Evolutionary conservation across 2,329 filamentous ascomycete species (phyloP), one percentile per base, ranked within the genome.

Genomic region (Albifimbria verrucaria): DNA sequence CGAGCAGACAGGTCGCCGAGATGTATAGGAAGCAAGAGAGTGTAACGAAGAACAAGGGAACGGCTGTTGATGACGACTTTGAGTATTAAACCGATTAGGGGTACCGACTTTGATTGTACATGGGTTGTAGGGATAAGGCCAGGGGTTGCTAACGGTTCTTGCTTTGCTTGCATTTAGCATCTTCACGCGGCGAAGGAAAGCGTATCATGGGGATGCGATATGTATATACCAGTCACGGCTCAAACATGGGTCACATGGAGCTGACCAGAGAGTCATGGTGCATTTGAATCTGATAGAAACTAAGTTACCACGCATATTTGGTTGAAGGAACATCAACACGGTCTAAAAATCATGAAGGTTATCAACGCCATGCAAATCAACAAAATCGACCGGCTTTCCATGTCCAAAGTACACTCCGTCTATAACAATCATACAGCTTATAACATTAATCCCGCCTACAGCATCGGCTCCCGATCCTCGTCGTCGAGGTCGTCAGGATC

Each of bases 21-120:
- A 96, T 99, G 93, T 99, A 97, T 74, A 81, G 87, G 60, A 92
- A 90, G 74, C 94, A 99, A 76, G 93, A 97, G 77, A 90, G 88
- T 61, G 90, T 96, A 49, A 76, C 83, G 12, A 95, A 94, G 78
- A 91, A 77, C 53, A 96, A 96, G 76, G 89, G 88, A 0, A 90
- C 90, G 4, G 80, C 87, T 47, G 92, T 92, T 52, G 94, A 99
- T 77, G 93, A 97, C 74, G 92, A 97, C 70, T 99, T 97, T 73
- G 94, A 99, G 77, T 99, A 99, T 74, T 99, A 72, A 22, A 15
- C 18, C n/a, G 12, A 2, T 15, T 9, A n/a, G n/a, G n/a, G n/a
- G n/a, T 48, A 15, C 24, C 15, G 12, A 21, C 12, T 20, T 11
- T n/a, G 12, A 44, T 20, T 21, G n/a, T 44, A 44, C 4, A 17